These are phyloP conservation scores for Cyberlindnera xylosilytica DNA, from an alignment of 805 yeast genomes.

Conservation along the genomic window DNA sequence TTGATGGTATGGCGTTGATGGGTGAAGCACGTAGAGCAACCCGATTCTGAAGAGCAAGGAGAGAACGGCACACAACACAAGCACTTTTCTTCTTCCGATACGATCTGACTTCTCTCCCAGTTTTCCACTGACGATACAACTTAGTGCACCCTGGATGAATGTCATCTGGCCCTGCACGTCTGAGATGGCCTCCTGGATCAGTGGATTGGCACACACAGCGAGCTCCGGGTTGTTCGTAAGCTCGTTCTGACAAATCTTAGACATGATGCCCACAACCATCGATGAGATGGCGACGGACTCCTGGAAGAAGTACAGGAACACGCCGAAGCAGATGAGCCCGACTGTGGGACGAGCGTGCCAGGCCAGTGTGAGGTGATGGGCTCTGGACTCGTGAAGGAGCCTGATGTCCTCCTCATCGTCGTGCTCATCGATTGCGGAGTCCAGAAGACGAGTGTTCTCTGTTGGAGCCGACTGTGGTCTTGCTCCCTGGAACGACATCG, in stretches of 20 bases:
- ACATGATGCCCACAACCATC: constrained; percentile 32
- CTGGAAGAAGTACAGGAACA: constrained; percentile 43
- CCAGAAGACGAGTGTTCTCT: neutral
- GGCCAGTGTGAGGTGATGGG: constrained; percentile 37
- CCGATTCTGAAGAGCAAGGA: constrained; percentile 23
- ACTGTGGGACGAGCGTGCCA: constrained; percentile 62
- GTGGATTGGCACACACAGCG: constrained; percentile 34
- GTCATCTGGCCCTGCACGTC: constrained; percentile 43
- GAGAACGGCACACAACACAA: constrained; percentile 33
- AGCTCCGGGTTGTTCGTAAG: constrained; percentile 21
- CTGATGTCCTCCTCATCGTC: constrained; percentile 41
- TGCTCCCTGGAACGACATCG: no score
- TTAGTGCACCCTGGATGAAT: constrained; percentile 41
- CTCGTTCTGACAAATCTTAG: constrained; percentile 26
- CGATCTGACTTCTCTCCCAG: constrained; percentile 63
- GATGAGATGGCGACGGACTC: constrained; percentile 39
- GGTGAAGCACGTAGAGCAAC: constrained; percentile 29
- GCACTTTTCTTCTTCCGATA: constrained; percentile 54
- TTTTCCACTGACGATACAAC: constrained; percentile 55
- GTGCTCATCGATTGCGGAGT: constrained; percentile 22
- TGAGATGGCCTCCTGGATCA: constrained; percentile 45
- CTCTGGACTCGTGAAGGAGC: constrained; percentile 49
- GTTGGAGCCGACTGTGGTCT: neutral
- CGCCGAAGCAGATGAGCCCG: constrained; percentile 40
- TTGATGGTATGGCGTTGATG: constrained; percentile 35